Percentiles rank a stretch among this genome's conserved stretches.
These are phyloP conservation scores for Hypoxylon crocopeplum DNA, from an alignment of 495 filamentous ascomycete genomes.

Conservation along the genomic window DNA sequence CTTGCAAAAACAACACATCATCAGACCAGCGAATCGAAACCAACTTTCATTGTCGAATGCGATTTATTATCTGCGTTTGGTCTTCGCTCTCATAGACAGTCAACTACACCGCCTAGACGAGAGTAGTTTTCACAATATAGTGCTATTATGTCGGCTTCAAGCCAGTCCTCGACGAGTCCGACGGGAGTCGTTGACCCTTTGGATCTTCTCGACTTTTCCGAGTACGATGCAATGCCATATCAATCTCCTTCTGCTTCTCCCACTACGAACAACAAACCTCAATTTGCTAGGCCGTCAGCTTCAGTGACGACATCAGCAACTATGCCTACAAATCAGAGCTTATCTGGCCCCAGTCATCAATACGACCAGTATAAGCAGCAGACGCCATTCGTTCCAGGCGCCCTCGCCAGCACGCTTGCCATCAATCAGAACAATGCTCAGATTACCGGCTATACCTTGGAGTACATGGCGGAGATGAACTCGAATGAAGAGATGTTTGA, in stretches of 20 bases:
- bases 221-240: constrained; percentile 52
- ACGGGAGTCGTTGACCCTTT: constrained; percentile 24
- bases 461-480: constrained; percentile 57
- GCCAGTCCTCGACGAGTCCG: constrained; percentile 46
- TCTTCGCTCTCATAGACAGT: constrained; percentile 3
- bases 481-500: constrained; percentile 59
- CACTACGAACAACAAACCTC: constrained; percentile 43
- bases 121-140: not conserved
- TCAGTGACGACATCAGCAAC: constrained; percentile 45
- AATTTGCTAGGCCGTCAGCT: constrained; percentile 47
- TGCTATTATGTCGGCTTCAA: constrained; percentile 26
- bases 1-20: not conserved
- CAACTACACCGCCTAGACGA: not conserved
- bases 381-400: constrained; percentile 83
- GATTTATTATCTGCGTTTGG: too few species aligned
- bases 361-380: constrained; percentile 93
- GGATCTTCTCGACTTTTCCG: constrained; percentile 53
- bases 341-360: constrained; percentile 85
- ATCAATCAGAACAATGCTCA: constrained; percentile 65
- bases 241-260: constrained; percentile 58
- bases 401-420: constrained; percentile 71
- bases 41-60: not conserved
- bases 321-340: constrained; percentile 57
- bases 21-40: constrained; percentile 8
- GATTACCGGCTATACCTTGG: constrained; percentile 58